Conservation (phyloP, 176 grass and related monocot species). For the maize (Zea mays) region DNA sequence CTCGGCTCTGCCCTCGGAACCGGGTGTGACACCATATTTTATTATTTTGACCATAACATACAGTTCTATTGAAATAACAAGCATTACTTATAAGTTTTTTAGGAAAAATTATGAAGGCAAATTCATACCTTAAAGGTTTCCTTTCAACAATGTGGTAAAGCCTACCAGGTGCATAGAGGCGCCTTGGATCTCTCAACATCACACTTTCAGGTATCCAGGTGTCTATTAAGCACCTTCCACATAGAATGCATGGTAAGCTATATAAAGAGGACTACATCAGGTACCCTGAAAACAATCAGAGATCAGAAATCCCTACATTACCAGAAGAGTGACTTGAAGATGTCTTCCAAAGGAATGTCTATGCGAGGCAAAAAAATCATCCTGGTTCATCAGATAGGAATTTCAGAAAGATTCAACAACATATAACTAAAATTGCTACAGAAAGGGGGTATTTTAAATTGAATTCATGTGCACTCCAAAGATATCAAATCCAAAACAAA, state of each 20-base stretch:
- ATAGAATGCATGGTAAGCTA: slow-evolving; percentile 91
- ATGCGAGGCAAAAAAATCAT: slow-evolving; percentile 96
- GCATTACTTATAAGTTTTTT: neutral
- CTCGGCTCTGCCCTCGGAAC: too few relatives aligned
- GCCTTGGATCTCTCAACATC: slow-evolving; percentile 92
- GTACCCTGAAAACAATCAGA: slow-evolving; percentile 50
- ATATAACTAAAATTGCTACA: too few relatives aligned
- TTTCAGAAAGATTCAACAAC: slow-evolving; percentile 15
- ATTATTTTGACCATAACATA: neutral
- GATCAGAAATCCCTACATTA: slow-evolving; percentile 50
- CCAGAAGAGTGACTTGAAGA: slow-evolving; percentile 92
- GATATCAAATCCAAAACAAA: neutral
- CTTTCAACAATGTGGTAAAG: slow-evolving; percentile 96
- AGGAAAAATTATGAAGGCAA: neutral
- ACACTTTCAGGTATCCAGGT: slow-evolving; percentile 89
- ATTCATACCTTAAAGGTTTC: slow-evolving; percentile 72
- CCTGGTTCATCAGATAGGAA: slow-evolving; percentile 47
- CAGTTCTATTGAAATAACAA: neutral
- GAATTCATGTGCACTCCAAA: too few relatives aligned
- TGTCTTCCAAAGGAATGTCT: slow-evolving; percentile 83
- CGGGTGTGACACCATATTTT: too few relatives aligned
- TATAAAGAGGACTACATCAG: slow-evolving; percentile 61
- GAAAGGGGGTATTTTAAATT: too few relatives aligned
- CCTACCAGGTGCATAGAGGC: slow-evolving; percentile 82
- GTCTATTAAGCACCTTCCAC: slow-evolving; percentile 69